Percentiles rank a stretch among this genome's conserved stretches.
These are phyloP conservation scores for Plantago rigida DNA, from an alignment of 305 asterid genomes.

Conservation along the genomic window DNA sequence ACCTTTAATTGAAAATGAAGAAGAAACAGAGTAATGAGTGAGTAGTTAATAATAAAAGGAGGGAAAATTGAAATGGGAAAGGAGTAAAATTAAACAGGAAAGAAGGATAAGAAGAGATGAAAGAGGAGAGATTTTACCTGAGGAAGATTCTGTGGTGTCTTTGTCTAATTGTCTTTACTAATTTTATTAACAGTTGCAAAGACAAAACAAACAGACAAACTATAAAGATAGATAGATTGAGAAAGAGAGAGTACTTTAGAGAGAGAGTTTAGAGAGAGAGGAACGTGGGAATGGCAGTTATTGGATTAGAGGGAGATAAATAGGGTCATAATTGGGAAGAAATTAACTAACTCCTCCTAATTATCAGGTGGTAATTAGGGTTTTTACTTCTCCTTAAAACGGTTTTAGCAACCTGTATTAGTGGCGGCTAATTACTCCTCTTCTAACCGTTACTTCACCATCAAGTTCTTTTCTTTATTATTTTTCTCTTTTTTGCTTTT, in stretches of 20 bases:
- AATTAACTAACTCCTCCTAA: conserved; percentile 32
- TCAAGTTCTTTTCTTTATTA: neutral
- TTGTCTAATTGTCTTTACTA: neutral
- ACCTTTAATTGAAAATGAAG: neutral
- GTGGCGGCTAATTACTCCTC: conserved; percentile 1
- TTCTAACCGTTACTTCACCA: conserved; percentile 14
- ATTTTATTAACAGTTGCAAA: neutral
- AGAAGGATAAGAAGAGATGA: conserved; percentile 11
- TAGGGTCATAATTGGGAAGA: conserved; percentile 2
- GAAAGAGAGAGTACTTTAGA: neutral
- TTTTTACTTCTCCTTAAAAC: conserved; percentile 7
- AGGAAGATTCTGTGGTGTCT: conserved; percentile 25
- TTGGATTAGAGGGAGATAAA: conserved; percentile 25
- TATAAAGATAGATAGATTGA: no score
- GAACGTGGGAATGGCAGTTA: conserved; percentile 41
- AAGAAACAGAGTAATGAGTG: neutral
- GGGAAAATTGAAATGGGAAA: conserved; percentile 14
- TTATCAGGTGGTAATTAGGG: conserved; percentile 27
- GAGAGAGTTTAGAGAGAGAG: neutral
- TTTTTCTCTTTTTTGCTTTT: neutral
- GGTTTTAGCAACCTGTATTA: neutral
- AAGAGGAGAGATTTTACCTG: conserved; percentile 23
- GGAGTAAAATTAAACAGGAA: neutral
- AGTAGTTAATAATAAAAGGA: neutral
- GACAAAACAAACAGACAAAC: neutral